Base-by-base conservation (phyloP, 1,284 basidiomycete species). In the Cryptococcus amylolentus region DNA sequence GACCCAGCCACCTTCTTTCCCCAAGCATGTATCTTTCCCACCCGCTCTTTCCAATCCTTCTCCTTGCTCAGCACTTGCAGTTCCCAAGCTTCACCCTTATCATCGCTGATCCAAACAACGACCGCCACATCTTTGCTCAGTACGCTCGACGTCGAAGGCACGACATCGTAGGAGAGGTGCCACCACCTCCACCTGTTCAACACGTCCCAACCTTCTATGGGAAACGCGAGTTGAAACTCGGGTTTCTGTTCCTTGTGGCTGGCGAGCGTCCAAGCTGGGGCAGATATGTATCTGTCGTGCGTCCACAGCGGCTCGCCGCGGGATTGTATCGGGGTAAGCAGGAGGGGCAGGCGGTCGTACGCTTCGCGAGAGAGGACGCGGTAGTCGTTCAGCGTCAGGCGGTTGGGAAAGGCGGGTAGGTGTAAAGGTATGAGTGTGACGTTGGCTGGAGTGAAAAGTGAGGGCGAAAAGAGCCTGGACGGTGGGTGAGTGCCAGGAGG, bases 201-300 rank as follows among this genome's bases (percentile, higher is more conserved):
- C 18, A 73, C 65, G 57, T 76, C 73, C 56, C 70, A 74, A 18
- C 59, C 68, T 38, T 58, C 50, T 39, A 69, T 51, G 13, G 73
- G 71, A 69, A 70, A 74, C 3, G 62, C 20, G 55, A 76, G 65
- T 31, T 57, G 61, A 23, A 76, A 60, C 18, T 63, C 53, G 0
- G 70, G 69, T 44, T 58, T 65, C 26, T 59, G 62, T 4, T 51
- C 55, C 1, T 61, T 48, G 5, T 54, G 42, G 12, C 64, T 56
- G 0, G 66, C 68, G 7, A 76, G 62, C 7, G 69, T 73, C 54
- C 70, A 74, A 0, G 64, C 53, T n/a, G 65, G 68, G 50, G 61
- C 64, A 20, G 61, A 60, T 42, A 66, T 26, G 39, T 44, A 68
- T 37, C 44, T 42, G 7, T 44, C 54, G n/a, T 14, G 28, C 37